These are phyloP conservation scores for Novymonas esmeraldas DNA, from an alignment of 208 protist genomes.

Conservation along the genomic window DNA sequence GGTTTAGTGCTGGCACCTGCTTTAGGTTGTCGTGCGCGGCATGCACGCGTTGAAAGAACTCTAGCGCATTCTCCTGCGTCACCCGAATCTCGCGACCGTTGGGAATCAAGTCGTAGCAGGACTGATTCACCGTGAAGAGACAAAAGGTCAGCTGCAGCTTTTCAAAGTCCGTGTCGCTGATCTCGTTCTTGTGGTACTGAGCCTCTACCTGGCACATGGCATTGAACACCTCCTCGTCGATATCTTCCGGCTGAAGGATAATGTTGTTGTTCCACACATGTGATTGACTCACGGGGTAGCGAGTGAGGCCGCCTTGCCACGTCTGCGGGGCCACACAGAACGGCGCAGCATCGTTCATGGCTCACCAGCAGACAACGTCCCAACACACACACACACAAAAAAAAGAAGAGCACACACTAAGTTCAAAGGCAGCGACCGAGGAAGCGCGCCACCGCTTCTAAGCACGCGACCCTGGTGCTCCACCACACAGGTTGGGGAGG, in stretches of 20 bases:
- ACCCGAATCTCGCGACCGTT: conserved; percentile 49
- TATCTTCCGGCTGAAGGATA: conserved; percentile 20
- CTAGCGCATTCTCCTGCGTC: conserved; percentile 38
- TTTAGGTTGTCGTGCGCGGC: conserved; percentile 20
- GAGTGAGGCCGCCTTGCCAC: conserved; percentile 27
- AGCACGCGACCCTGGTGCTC: too few relatives aligned
- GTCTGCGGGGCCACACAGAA: conserved; percentile 29
- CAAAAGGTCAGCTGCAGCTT: conserved; percentile 31
- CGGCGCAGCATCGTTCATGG: conserved; percentile 11
- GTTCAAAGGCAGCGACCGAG: not conserved
- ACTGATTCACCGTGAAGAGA: conserved; percentile 23
- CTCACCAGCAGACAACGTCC: not conserved
- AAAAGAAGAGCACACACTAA: not conserved
- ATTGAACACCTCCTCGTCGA: conserved; percentile 19
- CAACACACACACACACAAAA: conserved; percentile 4
- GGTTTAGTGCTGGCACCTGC: not conserved
- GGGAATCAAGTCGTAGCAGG: conserved; percentile 47
- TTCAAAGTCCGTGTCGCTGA: conserved; percentile 29
- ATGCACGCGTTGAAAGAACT: conserved; percentile 47
- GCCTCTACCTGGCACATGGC: conserved; percentile 13
- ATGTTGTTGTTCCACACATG: conserved; percentile 39
- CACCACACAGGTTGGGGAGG: too few relatives aligned
- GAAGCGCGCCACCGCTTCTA: too few relatives aligned
- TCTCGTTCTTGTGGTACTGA: conserved; percentile 12
- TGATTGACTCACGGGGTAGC: conserved; percentile 30